Evolutionary conservation across 345 rosid genomes (phyloP), one percentile per base, ranked within the genome.

Genomic region (Mercurialis annua): DNA sequence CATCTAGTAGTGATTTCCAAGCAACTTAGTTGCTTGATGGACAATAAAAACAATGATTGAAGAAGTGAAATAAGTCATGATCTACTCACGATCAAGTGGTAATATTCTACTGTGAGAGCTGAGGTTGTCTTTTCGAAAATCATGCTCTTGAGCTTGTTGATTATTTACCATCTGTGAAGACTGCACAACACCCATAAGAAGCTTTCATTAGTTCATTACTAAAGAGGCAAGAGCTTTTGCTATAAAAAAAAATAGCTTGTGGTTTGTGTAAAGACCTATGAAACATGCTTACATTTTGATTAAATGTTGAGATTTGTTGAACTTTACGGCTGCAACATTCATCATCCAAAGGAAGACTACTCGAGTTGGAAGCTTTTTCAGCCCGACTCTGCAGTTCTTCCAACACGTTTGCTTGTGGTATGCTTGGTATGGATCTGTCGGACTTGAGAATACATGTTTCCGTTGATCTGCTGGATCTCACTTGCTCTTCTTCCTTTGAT

Each of bases 251-350:
- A 38, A 31, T 43, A 48, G 24, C 48, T 27, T 54, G 57, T 27
- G 18, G 2, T 18, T 68, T 30, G 65, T 48, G 8, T 3, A 24
- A 26, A 40, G 49, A 40, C 50, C 21, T 44, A 12, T 12, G 38
- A 48, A 27, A 31, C 61, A 65, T 50, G 53, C 87, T 86, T 84
- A 92, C 98, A 27, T 65, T 73, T 53, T 74, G 82, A 48, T 55
- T 57, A 34, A 73, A 52, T 69, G 54, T 73, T 70, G 66, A 75
- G 46, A 62, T 76, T 71, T 67, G 73, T 61, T 67, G 54, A 67
- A 75, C 78, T 42, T 75, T 59, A 7, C 66, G 64, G 36, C 65
- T 59, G 75, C 24, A 74, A 71, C 66, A 33, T 62, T 77, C 75
- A 34, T 67, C 73, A 47, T 66, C 73, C 0, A 31, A 27, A 1